phyloP scores from a whole-genome alignment of 306 rosid species.

The Purshia tridentata region DNA sequence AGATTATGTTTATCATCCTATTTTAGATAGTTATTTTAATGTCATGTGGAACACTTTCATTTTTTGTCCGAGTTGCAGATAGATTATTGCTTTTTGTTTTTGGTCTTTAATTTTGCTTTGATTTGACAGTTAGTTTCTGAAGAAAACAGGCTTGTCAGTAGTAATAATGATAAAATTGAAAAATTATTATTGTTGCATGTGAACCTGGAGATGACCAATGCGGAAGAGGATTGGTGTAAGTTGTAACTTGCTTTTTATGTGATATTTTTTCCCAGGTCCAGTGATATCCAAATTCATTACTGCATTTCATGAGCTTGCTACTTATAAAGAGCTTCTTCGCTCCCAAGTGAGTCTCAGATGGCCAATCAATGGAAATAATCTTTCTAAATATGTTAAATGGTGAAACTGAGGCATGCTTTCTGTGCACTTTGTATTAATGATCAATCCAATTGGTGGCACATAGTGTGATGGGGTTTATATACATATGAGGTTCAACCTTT shows the following conservation, averaged over 20 bases:
- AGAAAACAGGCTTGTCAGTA: background rate
- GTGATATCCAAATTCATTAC: constrained; percentile 76
- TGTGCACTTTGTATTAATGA: background rate
- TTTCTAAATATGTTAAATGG: background rate
- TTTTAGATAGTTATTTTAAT: background rate
- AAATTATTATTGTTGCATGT: background rate
- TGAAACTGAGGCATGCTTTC: constrained; percentile 3
- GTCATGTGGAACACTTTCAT: background rate
- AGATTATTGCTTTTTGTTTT: constrained; percentile 2
- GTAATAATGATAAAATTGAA: background rate
- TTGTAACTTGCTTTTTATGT: constrained; percentile 29
- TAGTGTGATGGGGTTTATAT: background rate
- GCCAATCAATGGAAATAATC: constrained; percentile 10
- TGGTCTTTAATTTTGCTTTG: background rate
- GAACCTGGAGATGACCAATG: constrained; percentile 16
- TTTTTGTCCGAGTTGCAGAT: background rate
- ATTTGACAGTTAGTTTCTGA: background rate
- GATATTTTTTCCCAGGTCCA: constrained; percentile 67
- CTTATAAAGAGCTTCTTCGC: constrained; percentile 92
- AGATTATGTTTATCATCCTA: background rate
- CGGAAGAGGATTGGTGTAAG: constrained; percentile 22
- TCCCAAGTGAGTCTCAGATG: constrained; percentile 68
- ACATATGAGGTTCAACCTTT: background rate
- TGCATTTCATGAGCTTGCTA: constrained; percentile 79
- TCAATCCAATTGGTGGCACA: background rate